These are phyloP conservation scores for Vanderwaltozyma tropicalis DNA, from an alignment of 805 yeast genomes.

Conservation along the genomic window DNA sequence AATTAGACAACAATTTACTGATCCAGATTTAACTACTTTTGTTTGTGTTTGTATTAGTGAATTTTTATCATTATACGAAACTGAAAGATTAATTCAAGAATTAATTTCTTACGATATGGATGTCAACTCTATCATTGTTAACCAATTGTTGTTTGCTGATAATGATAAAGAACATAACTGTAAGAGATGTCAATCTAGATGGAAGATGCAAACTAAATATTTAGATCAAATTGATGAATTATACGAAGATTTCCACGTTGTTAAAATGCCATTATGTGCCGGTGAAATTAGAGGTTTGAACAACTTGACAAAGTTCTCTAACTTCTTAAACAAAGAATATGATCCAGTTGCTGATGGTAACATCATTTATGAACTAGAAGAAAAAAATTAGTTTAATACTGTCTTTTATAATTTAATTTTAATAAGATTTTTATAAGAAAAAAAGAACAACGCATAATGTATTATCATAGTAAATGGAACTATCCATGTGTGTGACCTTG, in stretches of 20 bases:
- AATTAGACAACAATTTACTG: constrained; percentile 88
- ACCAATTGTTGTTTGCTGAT: constrained; percentile 84
- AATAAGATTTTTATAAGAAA: too few species aligned
- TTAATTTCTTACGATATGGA: constrained; percentile 91
- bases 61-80: constrained; percentile 89
- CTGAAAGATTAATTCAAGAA: constrained; percentile 96
- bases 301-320: constrained; percentile 73
- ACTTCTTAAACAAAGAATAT: constrained; percentile 68
- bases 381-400: constrained; percentile 12
- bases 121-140: constrained; percentile 90
- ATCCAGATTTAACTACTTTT: constrained; percentile 91
- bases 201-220: constrained; percentile 93
- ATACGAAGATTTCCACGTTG: constrained; percentile 93
- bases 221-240: constrained; percentile 90
- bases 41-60: constrained; percentile 97
- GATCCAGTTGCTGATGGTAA: constrained; percentile 48
- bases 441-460: too few species aligned
- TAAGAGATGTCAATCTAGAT: constrained; percentile 82
- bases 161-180: constrained; percentile 60
- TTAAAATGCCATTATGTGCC: constrained; percentile 90
- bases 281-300: constrained; percentile 90
- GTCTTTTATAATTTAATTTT: too few species aligned
- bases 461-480: too few species aligned
- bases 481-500: too few species aligned
- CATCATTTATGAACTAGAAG: constrained; percentile 29